Evolutionary conservation across 2,329 filamentous ascomycete genomes (phyloP), one percentile per base, ranked within the genome.

Genomic region (Curvularia sp.): DNA sequence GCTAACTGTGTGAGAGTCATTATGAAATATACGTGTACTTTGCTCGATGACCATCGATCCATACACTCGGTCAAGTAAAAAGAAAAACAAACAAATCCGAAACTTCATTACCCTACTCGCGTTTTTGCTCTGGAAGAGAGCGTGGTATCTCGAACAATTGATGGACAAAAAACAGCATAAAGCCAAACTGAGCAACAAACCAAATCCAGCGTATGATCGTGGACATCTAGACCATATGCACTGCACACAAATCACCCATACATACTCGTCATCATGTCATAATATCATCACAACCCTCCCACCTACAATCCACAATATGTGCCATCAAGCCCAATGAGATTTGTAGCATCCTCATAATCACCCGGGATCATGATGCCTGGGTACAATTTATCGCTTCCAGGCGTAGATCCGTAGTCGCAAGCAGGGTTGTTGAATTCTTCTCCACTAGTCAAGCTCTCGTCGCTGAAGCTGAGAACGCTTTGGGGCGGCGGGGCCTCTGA

Each of bases 391-490:
- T 77, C 75, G 50, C 69, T 72, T 4, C 70, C 66, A 8, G 73
- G 70, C 22, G 72, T 71, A 7, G 67, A 65, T 1, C 65, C 70
- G 41, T 66, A 72, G 2, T 75, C 72, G 31, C 65, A 72, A n/a
- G 58, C 51, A 22, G 66, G 69, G 33, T 65, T 70, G 33, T 68
- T 72, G 60, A 77, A 78, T 46, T 78, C 74, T 52, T 82, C 81
- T 2, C 84, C 82, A 15, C 84, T 85, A 15, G 80, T 85, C 57
- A 86, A 66, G 57, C 84, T 86, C 69, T 87, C 85, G 47, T 87
- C 85, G 5, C 84, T 86, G 60, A 86, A 84, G 72, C 85, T 86
- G 30, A 86, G 73, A 3, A 86, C 83, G 60, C 85, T 87, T 63
- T 84, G 84, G 30, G 83, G 75, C 0, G 72, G 69, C 13, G 71